Base-by-base conservation (phyloP, 2,329 filamentous ascomycete genomes). In the Nemania sp. region DNA sequence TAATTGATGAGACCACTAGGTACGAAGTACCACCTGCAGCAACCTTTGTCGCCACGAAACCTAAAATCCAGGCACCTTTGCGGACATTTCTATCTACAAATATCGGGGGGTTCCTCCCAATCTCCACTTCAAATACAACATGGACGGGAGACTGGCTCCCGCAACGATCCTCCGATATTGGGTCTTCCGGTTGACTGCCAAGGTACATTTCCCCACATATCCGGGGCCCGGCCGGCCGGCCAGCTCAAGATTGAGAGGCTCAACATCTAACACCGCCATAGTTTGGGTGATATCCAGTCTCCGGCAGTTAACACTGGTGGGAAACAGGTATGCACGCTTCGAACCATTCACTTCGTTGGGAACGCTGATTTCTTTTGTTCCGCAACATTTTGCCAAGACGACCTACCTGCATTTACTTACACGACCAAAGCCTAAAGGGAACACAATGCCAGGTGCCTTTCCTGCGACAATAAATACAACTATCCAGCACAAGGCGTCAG, bases 91-190 rank as follows among this genome's bases (percentile, higher is more conserved):
- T 49, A 43, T 36, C 47, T 49, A 49, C 22, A 43, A 43, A 49
- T 49, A 42, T 49, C 42, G 37, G 30, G 47, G 46, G 47, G 43
- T 34, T 49, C 47, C 37, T 49, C 37, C 47, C 37, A 43, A 49
- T 49, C 47, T 49, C 37, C 47, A 49, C 47, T 43, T 43, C 47
- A 49, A 49, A 42, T 49, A 49, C 46, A 49, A 49, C 46, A 49
- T 49, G 28, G 45, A 41, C 45, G 36, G 45, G 45, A 41, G 3
- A 49, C 45, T 37, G 45, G 45, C 45, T 42, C 46, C 46, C 46
- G 36, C 36, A 41, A 49, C 46, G 46, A 42, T 49, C 46, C 46
- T 49, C 42, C 46, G 26, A 49, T 49, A 34, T 49, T 14, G 46
- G 46, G 37, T 33, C 37, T 49, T 49, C 46, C n/a, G n/a, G n/a